Percentiles rank a stretch among this genome's conserved stretches.
These are phyloP conservation scores for Lactarius pseudohatsudake DNA, from an alignment of 768 basidiomycete genomes.

Conservation along the genomic window DNA sequence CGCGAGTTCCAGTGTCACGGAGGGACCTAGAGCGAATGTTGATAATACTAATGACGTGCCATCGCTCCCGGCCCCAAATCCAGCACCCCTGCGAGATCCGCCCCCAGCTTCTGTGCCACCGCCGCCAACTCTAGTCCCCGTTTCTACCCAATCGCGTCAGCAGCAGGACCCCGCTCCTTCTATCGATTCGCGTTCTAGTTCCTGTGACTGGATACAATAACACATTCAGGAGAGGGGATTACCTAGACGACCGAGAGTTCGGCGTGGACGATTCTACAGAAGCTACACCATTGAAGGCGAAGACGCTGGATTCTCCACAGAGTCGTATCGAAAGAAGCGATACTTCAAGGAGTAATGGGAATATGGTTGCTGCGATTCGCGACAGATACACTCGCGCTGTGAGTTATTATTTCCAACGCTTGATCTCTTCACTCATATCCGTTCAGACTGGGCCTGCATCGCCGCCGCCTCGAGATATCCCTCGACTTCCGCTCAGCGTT, in stretches of 20 bases:
- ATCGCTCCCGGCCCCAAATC: neutral
- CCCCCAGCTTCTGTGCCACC: neutral
- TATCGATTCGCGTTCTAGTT: conserved; percentile 16
- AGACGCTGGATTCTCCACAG: conserved; percentile 20
- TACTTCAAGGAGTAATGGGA: conserved; percentile 52
- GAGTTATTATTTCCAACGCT: conserved; percentile 32
- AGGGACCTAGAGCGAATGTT: neutral
- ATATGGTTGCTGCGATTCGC: conserved; percentile 68
- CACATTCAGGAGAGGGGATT: conserved; percentile 27
- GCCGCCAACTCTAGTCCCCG: conserved; percentile 2
- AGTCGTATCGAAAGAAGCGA: conserved; percentile 48
- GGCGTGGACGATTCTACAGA: conserved; percentile 32
- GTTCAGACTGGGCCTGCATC: conserved; percentile 51
- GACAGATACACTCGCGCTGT: conserved; percentile 61
- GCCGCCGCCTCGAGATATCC: conserved; percentile 59
- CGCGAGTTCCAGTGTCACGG: neutral
- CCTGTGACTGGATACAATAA: conserved; percentile 20
- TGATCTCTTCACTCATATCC: neutral
- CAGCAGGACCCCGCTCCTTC: conserved; percentile 12
- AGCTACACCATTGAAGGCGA: conserved; percentile 31
- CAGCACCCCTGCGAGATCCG: neutral
- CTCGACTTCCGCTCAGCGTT: conserved; percentile 63
- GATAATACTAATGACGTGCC: neutral
- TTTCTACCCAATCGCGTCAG: neutral
- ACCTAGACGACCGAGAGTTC: conserved; percentile 33